Evolutionary conservation across 1,284 basidiomycete genomes (phyloP).

Genomic region (Cryptococcus jaspeensis): DNA sequence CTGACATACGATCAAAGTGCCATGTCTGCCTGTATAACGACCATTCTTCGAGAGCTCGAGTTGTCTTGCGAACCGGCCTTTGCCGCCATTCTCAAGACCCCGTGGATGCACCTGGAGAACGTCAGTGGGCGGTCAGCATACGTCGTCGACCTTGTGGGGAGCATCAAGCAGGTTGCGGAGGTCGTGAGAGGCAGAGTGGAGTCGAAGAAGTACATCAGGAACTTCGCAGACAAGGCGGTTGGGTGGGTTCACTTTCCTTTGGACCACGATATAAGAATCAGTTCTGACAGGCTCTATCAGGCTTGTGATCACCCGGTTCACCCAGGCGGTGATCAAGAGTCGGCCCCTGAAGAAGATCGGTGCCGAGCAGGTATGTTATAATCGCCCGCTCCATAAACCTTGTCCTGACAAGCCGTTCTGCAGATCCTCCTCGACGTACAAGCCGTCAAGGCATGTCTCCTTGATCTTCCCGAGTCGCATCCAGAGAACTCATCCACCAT

Average conservation of each 20-base stretch:
- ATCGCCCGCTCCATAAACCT: not conserved
- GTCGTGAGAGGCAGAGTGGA: slow-evolving; percentile 61
- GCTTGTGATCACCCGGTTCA: slow-evolving; percentile 77
- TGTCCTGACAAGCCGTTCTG: too few species aligned
- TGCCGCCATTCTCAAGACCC: slow-evolving; percentile 67
- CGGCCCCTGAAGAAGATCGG: slow-evolving; percentile 84
- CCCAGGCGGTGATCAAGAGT: slow-evolving; percentile 79
- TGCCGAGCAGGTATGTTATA: slow-evolving; percentile 74
- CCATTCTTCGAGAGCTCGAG: slow-evolving; percentile 79
- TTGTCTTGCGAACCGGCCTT: slow-evolving; percentile 72
- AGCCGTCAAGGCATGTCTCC: slow-evolving; percentile 73
- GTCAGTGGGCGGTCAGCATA: slow-evolving; percentile 84
- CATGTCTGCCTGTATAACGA: slow-evolving; percentile 74
- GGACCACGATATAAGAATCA: not conserved
- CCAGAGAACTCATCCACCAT: slow-evolving; percentile 38
- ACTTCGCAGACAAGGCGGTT: slow-evolving; percentile 86
- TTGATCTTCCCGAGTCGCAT: slow-evolving; percentile 65
- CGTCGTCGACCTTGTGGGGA: slow-evolving; percentile 76
- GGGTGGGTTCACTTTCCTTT: slow-evolving; percentile 58
- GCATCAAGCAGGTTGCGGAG: slow-evolving; percentile 68
- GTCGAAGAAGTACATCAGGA: slow-evolving; percentile 87
- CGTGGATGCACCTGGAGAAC: slow-evolving; percentile 72
- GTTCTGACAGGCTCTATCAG: slow-evolving; percentile 53
- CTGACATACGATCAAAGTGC: slow-evolving; percentile 56
- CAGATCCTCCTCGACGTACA: slow-evolving; percentile 91